phyloP scores from a whole-genome alignment of 345 rosid species.

The Zanthoxylum bungeanum region DNA sequence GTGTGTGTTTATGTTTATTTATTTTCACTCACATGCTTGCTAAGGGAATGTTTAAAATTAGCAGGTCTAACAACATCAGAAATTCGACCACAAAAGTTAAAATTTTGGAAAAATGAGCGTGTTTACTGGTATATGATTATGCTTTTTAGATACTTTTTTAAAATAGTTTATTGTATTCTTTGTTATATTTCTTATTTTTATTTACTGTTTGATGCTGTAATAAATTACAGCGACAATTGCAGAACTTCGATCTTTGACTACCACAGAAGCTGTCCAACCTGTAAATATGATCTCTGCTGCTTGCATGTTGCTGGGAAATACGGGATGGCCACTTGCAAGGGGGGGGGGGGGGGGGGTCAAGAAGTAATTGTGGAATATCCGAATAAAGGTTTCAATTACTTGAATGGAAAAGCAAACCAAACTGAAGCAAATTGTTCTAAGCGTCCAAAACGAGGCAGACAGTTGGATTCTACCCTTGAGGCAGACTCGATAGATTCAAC shows the following conservation, averaged over 20 bases:
- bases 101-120: slow-evolving; percentile 28
- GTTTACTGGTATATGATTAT: slow-evolving; percentile 31
- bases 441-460: no score
- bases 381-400: slow-evolving; percentile 12
- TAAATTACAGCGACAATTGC: no score
- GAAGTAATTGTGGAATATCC: slow-evolving; percentile 19
- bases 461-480: no score
- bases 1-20: not conserved
- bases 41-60: not conserved
- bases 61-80: slow-evolving; percentile 21
- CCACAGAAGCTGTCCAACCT: slow-evolving; percentile 38
- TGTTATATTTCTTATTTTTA: no score
- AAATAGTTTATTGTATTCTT: no score
- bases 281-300: slow-evolving; percentile 41
- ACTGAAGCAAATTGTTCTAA: not conserved
- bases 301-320: slow-evolving; percentile 35
- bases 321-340: slow-evolving; percentile 31
- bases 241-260: slow-evolving; percentile 41
- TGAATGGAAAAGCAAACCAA: slow-evolving; percentile 36
- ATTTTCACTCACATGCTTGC: not conserved
- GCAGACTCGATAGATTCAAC: not conserved
- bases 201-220: no score
- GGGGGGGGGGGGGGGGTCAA: no score
- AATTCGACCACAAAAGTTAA: slow-evolving; percentile 18
- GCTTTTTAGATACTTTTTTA: not conserved